Percentiles rank a stretch among this genome's conserved stretches.
Conservation (phyloP, 1,139 yeast species). For the Blastobotrys raffinosifermentans region DNA sequence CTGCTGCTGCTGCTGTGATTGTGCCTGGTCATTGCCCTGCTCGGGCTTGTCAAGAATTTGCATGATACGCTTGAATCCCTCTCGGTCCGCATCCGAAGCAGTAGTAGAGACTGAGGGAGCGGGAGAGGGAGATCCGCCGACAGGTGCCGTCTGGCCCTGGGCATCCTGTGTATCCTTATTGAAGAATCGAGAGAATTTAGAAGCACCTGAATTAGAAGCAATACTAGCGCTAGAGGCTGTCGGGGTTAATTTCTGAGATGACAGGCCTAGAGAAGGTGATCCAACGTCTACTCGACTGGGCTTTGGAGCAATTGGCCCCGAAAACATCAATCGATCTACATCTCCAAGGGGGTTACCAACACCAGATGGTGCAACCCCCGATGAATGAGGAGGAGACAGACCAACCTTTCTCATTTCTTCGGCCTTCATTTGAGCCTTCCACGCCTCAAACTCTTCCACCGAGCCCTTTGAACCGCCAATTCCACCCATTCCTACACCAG, state of each 20-base stretch:
- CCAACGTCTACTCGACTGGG: not conserved
- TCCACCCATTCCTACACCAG: conserved; percentile 8
- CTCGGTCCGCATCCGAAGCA: conserved; percentile 25
- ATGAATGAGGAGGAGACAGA: conserved; percentile 3
- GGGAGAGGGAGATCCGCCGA: too few species aligned
- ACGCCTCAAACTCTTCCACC: conserved; percentile 28
- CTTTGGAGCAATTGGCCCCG: too few species aligned
- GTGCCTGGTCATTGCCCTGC: not conserved
- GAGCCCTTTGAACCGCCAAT: conserved; percentile 9
- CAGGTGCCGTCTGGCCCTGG: too few species aligned
- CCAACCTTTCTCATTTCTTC: conserved; percentile 24
- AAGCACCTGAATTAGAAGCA: conserved; percentile 14
- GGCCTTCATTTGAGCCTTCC: conserved; percentile 28
- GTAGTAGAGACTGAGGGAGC: not conserved
- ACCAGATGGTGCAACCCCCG: not conserved
- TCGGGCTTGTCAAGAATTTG: conserved; percentile 25
- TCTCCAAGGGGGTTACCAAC: too few species aligned
- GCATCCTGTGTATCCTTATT: conserved; percentile 11
- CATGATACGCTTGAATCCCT: conserved; percentile 32
- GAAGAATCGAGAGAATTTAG: conserved; percentile 26
- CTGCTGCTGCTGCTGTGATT: conserved; percentile 5
- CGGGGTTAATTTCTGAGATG: not conserved
- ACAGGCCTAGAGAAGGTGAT: not conserved
- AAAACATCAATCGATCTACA: too few species aligned
- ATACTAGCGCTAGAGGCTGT: conserved; percentile 5